A percentile compares a stretch with the other conserved stretches of the same genome.
Evolutionary conservation across 306 rosid species (phyloP).

Genomic region (Fragaria ananassa): DNA sequence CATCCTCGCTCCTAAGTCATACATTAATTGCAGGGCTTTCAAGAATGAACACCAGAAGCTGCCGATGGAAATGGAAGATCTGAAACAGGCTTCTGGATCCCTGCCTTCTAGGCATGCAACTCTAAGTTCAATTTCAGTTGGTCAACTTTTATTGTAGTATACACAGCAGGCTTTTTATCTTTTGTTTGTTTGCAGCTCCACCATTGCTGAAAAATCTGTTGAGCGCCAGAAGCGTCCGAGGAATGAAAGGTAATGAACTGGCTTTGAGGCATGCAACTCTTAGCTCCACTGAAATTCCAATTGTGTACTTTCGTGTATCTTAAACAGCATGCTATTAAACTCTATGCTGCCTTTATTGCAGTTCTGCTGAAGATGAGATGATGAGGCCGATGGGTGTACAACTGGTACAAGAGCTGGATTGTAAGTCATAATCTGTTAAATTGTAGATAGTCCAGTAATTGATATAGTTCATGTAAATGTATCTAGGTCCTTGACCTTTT

Average conservation of each 20-base stretch:
- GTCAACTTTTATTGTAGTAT: neutral
- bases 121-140: neutral
- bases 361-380: neutral
- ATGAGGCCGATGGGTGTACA: too few species aligned
- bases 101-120: constrained; percentile 2
- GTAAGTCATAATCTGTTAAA: neutral
- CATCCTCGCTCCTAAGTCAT: neutral
- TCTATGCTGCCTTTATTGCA: neutral
- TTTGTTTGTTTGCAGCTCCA: neutral
- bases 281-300: neutral
- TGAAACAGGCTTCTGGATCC: too few species aligned
- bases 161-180: neutral
- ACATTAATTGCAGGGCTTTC: neutral
- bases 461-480: neutral
- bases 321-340: neutral
- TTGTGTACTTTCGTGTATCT: neutral
- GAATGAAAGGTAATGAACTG: neutral
- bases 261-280: neutral
- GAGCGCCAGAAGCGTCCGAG: neutral
- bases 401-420: neutral
- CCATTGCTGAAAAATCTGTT: neutral
- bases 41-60: neutral
- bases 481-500: neutral
- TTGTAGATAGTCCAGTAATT: neutral
- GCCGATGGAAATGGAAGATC: neutral